Conservation (phyloP, 768 basidiomycete genomes). For the Imleria badia region DNA sequence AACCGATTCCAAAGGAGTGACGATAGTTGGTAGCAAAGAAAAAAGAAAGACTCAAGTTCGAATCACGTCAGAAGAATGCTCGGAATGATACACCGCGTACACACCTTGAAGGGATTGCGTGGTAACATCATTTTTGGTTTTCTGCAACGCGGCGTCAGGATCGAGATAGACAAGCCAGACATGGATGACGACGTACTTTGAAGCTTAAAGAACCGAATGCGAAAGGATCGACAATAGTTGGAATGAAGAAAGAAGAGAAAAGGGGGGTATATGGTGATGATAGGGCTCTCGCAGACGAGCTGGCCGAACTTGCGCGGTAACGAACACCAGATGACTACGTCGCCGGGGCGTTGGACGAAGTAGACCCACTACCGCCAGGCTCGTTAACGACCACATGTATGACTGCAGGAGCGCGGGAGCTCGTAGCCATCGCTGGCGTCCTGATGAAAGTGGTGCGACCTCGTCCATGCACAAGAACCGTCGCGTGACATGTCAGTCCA, state of each 20-base stretch:
- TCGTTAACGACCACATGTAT: background rate
- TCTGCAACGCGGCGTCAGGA: no score
- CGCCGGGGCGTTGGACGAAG: background rate
- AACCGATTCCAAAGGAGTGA: no score
- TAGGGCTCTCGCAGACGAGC: background rate
- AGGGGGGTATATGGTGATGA: constrained; percentile 10
- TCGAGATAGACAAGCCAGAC: no score
- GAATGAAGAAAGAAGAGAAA: background rate
- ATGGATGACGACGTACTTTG: no score
- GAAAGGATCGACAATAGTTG: background rate
- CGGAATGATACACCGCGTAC: no score
- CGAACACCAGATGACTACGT: background rate
- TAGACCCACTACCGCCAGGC: background rate
- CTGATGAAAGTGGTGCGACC: background rate
- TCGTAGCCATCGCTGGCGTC: background rate
- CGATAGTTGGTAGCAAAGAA: no score
- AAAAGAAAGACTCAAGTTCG: no score
- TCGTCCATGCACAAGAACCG: background rate
- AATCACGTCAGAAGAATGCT: no score
- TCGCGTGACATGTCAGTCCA: background rate
- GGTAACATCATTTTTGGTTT: no score
- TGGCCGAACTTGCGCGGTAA: background rate
- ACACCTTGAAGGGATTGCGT: no score
- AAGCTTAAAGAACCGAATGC: no score
- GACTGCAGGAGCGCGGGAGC: background rate